Evolutionary conservation across 371 early-diverging fungal genomes (phyloP).

Genomic region (Catenaria anguillulae): DNA sequence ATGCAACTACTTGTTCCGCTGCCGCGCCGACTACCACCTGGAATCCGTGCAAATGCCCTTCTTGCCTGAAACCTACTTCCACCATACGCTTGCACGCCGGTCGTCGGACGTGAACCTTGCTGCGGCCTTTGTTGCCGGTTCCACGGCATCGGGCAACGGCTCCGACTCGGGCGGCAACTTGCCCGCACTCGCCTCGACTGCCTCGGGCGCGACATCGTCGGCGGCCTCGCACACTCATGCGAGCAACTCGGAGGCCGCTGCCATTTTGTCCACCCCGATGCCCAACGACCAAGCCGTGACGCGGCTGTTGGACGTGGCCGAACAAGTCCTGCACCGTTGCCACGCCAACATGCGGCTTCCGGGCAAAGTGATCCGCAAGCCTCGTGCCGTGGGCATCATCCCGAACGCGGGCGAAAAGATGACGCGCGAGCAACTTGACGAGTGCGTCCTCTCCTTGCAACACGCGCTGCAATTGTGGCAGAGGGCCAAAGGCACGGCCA

Average conservation of each 20-base stretch:
- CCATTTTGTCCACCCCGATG: neutral
- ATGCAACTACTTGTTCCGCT: slow-evolving; percentile 64
- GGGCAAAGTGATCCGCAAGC: slow-evolving; percentile 47
- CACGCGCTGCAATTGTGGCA: slow-evolving; percentile 30
- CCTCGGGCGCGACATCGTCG: neutral
- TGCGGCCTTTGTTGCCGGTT: slow-evolving; percentile 20
- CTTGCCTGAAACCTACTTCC: slow-evolving; percentile 28
- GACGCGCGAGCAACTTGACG: slow-evolving; percentile 45
- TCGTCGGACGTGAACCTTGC: neutral
- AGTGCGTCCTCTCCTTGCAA: slow-evolving; percentile 46
- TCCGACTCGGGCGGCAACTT: too few species aligned
- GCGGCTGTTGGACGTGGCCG: slow-evolving; percentile 50
- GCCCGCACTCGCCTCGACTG: neutral
- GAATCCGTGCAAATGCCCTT: slow-evolving; percentile 20
- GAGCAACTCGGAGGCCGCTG: too few species aligned
- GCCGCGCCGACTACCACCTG: slow-evolving; percentile 33
- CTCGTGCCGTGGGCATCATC: slow-evolving; percentile 50
- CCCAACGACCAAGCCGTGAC: slow-evolving; percentile 38
- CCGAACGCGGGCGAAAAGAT: slow-evolving; percentile 26
- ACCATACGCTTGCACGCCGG: neutral
- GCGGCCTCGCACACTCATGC: too few species aligned
- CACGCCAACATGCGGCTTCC: slow-evolving; percentile 43
- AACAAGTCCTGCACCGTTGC: slow-evolving; percentile 36
- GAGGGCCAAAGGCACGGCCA: slow-evolving; percentile 21
- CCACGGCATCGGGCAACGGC: too few species aligned